A percentile compares a stretch with the other conserved stretches of the same genome.
Evolutionary conservation across 2,329 filamentous ascomycete genomes (phyloP).

Genomic region (Onygena corvina): DNA sequence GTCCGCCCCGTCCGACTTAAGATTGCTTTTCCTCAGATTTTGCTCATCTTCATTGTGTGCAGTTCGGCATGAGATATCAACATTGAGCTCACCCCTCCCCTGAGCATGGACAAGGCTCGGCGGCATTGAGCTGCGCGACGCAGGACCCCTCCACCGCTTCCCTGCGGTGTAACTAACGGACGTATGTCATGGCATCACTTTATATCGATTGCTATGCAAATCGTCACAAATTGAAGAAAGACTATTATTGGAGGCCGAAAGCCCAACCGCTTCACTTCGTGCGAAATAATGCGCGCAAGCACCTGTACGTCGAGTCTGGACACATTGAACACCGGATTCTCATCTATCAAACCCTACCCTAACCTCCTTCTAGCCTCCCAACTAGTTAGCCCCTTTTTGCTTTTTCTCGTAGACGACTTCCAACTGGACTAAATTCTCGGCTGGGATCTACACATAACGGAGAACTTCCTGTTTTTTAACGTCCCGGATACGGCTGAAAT

Average conservation of each 20-base stretch:
- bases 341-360: too few species aligned
- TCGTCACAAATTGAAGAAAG: neutral
- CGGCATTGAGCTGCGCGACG: neutral
- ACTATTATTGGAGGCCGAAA: neutral
- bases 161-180: neutral
- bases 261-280: slow-evolving; percentile 1
- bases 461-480: neutral
- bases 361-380: neutral
- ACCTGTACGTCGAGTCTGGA: neutral
- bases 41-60: neutral
- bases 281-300: neutral
- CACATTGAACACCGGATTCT: too few species aligned
- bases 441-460: neutral
- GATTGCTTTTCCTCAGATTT: neutral
- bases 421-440: neutral
- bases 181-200: neutral
- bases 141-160: neutral
- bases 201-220: neutral
- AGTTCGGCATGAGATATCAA: neutral
- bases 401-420: too few species aligned
- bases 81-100: neutral
- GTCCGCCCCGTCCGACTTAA: neutral
- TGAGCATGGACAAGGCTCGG: neutral
- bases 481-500: neutral
- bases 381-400: neutral